These are phyloP conservation scores for Tuber umbilicatum DNA, from an alignment of 495 filamentous ascomycete species.

Conservation along the genomic window DNA sequence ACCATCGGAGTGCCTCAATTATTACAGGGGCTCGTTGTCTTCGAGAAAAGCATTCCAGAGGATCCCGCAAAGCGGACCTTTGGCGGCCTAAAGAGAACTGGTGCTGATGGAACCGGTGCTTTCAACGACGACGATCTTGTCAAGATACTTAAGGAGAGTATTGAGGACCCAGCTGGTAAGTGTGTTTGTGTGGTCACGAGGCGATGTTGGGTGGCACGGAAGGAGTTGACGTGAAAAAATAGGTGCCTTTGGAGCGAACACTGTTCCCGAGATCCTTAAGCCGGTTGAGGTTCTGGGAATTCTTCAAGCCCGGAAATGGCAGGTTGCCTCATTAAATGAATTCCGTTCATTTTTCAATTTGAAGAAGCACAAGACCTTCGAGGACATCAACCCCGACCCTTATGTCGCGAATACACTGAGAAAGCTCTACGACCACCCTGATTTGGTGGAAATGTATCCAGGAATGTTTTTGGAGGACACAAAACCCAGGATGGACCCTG, in stretches of 20 bases:
- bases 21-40: slow-evolving; percentile 50
- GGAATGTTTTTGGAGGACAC: slow-evolving; percentile 54
- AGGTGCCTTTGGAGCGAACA: slow-evolving; percentile 55
- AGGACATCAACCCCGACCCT: slow-evolving; percentile 58
- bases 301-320: slow-evolving; percentile 56
- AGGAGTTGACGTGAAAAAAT: neutral
- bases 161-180: slow-evolving; percentile 56
- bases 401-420: slow-evolving; percentile 50
- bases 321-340: slow-evolving; percentile 55
- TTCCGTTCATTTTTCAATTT: slow-evolving; percentile 58
- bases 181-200: slow-evolving; percentile 5
- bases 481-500: slow-evolving; percentile 44
- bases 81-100: slow-evolving; percentile 51
- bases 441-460: slow-evolving; percentile 59
- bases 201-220: neutral
- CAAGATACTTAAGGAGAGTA: slow-evolving; percentile 52
- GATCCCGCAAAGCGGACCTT: slow-evolving; percentile 56
- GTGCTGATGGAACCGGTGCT: slow-evolving; percentile 47
- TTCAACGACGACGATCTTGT: slow-evolving; percentile 60
- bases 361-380: slow-evolving; percentile 55
- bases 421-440: slow-evolving; percentile 55
- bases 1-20: slow-evolving; percentile 52
- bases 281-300: slow-evolving; percentile 58
- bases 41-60: slow-evolving; percentile 48
- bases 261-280: slow-evolving; percentile 54